Conservation (phyloP, 2,329 filamentous ascomycete species). For the Nigrospora sphaerica region DNA sequence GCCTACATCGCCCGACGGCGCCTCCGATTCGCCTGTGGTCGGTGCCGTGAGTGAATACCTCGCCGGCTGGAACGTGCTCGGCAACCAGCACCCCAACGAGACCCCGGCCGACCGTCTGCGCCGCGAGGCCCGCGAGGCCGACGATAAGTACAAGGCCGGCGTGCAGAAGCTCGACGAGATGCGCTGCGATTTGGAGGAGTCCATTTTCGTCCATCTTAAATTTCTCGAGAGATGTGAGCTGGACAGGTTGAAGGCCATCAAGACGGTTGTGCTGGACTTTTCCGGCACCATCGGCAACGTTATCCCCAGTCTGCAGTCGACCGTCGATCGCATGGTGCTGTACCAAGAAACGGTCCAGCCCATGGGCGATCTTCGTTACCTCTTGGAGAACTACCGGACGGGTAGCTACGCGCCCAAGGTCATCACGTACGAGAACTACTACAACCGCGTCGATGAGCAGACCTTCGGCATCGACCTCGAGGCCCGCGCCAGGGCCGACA, state of each 20-base stretch:
- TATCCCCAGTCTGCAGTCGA: conserved; percentile 90
- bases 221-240: conserved; percentile 97
- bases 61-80: conserved; percentile 86
- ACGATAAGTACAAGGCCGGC: conserved; percentile 85
- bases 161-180: conserved; percentile 84
- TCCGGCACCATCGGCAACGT: conserved; percentile 96
- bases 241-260: conserved; percentile 94
- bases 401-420: conserved; percentile 88
- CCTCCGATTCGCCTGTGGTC: conserved; percentile 72
- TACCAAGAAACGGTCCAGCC: conserved; percentile 99
- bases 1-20: conserved; percentile 50
- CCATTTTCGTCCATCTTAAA: conserved; percentile 84
- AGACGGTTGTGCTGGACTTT: conserved; percentile 95
- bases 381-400: conserved; percentile 94
- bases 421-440: conserved; percentile 96
- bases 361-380: conserved; percentile 78
- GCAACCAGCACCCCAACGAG: conserved; percentile 87
- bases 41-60: conserved; percentile 84
- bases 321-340: conserved; percentile 97
- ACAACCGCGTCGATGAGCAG: conserved; percentile 95
- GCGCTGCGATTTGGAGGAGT: conserved; percentile 90
- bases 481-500: conserved; percentile 83
- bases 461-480: conserved; percentile 98
- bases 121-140: conserved; percentile 81
- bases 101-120: conserved; percentile 80